Evolutionary conservation across 2,329 filamentous ascomycete genomes (phyloP), one percentile per base, ranked within the genome.

Genomic region (Aspergillus brasiliensis): DNA sequence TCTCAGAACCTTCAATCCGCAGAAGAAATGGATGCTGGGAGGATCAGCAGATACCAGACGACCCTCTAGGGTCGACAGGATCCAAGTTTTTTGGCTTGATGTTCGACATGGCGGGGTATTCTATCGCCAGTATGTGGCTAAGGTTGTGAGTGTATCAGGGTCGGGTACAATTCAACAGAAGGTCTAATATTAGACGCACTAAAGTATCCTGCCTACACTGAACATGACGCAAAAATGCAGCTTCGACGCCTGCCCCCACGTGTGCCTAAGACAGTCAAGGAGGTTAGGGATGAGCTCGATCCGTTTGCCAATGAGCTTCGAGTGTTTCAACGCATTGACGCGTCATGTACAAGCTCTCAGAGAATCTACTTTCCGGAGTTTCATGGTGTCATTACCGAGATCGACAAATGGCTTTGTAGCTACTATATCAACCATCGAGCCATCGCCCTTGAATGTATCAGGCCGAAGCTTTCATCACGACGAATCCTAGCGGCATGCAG

Each of bases 281-380:
- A 49, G 25, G 25, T 11, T 8, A 17, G 11, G 28, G 6, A 49
- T 49, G 46, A 49, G 19, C 25, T 31, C 19, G 46, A 49, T 17
- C 13, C 23, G 17, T 49, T 28, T 28, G 0, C 3, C 6, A 49
- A 31, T 6, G 47, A 58, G 37, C 47, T 48, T 27, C 37, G 37
- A 44, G 56, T 23, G 52, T 52, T 42, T 17, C 25, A 27, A 13
- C 17, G 47, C 38, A 58, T 58, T 25, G 47, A 58, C 5, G 34
- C 21, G 38, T 44, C 34, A 25, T 58, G 47, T 25, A n/a, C 31
- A 19, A 58, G 56, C 56, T 58, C 37, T 2, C 15, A 58, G 46
- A 52, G 37, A 11, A 58, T 52, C n/a, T 58, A 58, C 31, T 58
- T 34, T 6, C 56, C 56, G 2, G 25, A 46, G 25, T 58, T 52